Base-by-base conservation (phyloP, 1,284 basidiomycete species). In the Leccinum subrobustum region DNA sequence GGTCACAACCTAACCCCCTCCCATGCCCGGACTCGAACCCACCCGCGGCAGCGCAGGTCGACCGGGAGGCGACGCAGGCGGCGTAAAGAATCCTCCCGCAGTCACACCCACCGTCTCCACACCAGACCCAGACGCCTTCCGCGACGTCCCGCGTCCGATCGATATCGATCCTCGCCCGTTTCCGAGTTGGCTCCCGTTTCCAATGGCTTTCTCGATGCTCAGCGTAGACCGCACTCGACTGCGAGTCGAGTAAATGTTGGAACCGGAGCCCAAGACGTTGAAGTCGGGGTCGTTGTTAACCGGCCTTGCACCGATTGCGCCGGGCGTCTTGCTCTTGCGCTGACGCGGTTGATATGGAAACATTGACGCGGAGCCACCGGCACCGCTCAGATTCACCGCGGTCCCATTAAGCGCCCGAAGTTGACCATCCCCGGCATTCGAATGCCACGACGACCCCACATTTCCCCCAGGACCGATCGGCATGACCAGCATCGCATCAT, bases 401-500 rank as follows among this genome's bases (percentile, higher is more conserved):
- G 35, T 29, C 51, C 42, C 42, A 44, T 44, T 20, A 11, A 20
- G 23, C 42, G 42, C 11, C 18, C 11, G 44, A 47, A 63, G 12
- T 37, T 64, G 62, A 11, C 57, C 55, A 44, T 60, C 65, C 52
- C 57, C 62, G 60, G 4, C 7, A 57, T 56, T 52, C 1, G 61
- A 35, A 51, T 63, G 61, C 56, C 64, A 61, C 1, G 63, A 57
- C 53, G 59, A 20, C 3, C 58, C 65, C 57, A 58, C 59, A 47
- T 65, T 64, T 1, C 62, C 64, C 16, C 64, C 73, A 18, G 84
- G 84, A 0, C 84, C 88, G 56, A 89, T 79, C 3, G 87, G 85
- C 88, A 89, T 89, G 20, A 89, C 83, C 55, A 90, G 80, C 83
- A 89, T 87, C 52, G 79, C 84, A 70, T 90, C 87, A 68, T 90